phyloP scores from a whole-genome alignment of 2,329 filamentous ascomycete species.

The Gaeumannomyces sp. region DNA sequence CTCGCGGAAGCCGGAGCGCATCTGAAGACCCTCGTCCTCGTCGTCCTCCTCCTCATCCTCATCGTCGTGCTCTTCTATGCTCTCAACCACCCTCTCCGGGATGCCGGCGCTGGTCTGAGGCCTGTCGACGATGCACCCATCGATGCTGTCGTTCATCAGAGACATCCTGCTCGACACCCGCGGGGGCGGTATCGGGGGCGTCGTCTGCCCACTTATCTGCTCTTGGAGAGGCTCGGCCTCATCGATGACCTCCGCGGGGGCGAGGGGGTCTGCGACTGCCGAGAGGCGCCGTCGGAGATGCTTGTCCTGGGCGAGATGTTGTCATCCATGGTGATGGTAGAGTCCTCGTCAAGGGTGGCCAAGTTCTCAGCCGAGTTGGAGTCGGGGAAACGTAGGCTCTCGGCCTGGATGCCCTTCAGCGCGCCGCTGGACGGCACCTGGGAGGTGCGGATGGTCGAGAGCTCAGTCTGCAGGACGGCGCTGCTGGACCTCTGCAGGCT shows the following conservation, averaged over 20 bases:
- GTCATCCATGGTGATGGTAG: not conserved
- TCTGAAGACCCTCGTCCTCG: slow-evolving; percentile 17
- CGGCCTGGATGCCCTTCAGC: slow-evolving; percentile 30
- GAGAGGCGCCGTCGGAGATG: not conserved
- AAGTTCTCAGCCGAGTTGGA: slow-evolving; percentile 39
- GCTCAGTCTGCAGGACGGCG: slow-evolving; percentile 36
- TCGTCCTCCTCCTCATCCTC: slow-evolving; percentile 18
- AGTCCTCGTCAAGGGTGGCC: slow-evolving; percentile 15
- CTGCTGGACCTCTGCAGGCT: slow-evolving; percentile 34
- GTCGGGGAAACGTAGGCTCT: slow-evolving; percentile 40
- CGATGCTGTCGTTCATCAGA: slow-evolving; percentile 35
- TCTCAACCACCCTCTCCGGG: slow-evolving; percentile 23
- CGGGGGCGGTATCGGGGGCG: slow-evolving; percentile 41
- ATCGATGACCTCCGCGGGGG: slow-evolving; percentile 21
- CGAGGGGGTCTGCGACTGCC: slow-evolving; percentile 8
- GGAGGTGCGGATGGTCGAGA: slow-evolving; percentile 33
- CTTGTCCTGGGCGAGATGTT: not conserved
- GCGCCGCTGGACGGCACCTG: slow-evolving; percentile 29
- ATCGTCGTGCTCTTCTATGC: not conserved
- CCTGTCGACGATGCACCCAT: slow-evolving; percentile 32
- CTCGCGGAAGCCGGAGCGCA: slow-evolving; percentile 5
- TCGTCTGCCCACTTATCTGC: slow-evolving; percentile 32
- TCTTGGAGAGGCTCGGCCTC: slow-evolving; percentile 44
- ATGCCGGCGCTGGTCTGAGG: slow-evolving; percentile 40
- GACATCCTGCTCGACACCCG: slow-evolving; percentile 51